Percentiles rank a stretch among this genome's conserved stretches.
Conservation (phyloP, 306 rosid species). For the Malus domestica region DNA sequence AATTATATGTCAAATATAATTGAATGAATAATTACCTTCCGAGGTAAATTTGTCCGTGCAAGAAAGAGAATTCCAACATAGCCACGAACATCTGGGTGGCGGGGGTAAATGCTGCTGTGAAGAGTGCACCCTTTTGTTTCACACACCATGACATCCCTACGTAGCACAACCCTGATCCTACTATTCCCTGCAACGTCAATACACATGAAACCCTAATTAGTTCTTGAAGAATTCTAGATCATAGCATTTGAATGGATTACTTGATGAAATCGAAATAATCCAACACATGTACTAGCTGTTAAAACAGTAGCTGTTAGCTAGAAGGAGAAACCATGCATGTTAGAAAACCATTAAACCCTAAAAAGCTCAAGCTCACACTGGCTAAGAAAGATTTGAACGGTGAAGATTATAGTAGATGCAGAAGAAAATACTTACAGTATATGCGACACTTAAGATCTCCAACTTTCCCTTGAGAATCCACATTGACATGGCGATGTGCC, state of each 20-base stretch:
- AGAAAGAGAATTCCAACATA: constrained; percentile 45
- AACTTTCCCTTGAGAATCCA: constrained; percentile 61
- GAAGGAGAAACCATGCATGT: neutral
- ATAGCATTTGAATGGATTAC: neutral
- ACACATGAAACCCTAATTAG: neutral
- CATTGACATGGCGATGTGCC: constrained; percentile 31
- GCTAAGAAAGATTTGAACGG: neutral
- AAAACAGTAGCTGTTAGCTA: neutral
- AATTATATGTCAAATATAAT: neutral
- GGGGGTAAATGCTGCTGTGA: constrained; percentile 76
- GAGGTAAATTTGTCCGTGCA: constrained; percentile 64
- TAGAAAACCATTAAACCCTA: neutral
- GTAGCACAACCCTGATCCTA: constrained; percentile 86
- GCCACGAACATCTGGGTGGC: constrained; percentile 64
- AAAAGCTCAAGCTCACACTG: neutral
- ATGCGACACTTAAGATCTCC: constrained; percentile 47
- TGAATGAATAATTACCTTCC: constrained; percentile 55
- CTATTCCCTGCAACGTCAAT: constrained; percentile 49
- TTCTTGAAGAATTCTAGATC: neutral
- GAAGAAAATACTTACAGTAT: constrained; percentile 46
- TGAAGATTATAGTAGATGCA: neutral
- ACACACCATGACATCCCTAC: constrained; percentile 97
- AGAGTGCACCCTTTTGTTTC: constrained; percentile 74
- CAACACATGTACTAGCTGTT: neutral
- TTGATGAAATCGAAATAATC: neutral